Percentiles rank a stretch among this genome's conserved stretches.
These are phyloP conservation scores for Clitoria ternatea DNA, from an alignment of 306 rosid genomes.

Conservation along the genomic window DNA sequence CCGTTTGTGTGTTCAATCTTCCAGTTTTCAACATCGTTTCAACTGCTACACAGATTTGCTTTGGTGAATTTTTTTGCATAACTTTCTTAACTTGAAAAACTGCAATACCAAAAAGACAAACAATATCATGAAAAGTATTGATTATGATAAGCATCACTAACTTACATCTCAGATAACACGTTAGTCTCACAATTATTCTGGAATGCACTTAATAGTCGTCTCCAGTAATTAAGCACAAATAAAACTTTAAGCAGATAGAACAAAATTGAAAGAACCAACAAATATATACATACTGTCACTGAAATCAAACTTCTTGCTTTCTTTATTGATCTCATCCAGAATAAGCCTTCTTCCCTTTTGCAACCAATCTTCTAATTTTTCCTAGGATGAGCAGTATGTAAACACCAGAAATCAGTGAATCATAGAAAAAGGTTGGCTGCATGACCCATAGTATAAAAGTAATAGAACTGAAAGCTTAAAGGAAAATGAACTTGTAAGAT, in stretches of 20 bases:
- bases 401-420: neutral
- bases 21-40: slow-evolving; percentile 86
- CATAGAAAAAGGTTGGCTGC: neutral
- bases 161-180: neutral
- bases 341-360: slow-evolving; percentile 50
- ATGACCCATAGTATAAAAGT: neutral
- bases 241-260: neutral
- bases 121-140: slow-evolving; percentile 3
- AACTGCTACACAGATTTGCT: slow-evolving; percentile 43
- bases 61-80: slow-evolving; percentile 56
- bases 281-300: slow-evolving; percentile 49
- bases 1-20: slow-evolving; percentile 52
- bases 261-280: slow-evolving; percentile 1
- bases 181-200: neutral
- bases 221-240: neutral
- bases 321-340: slow-evolving; percentile 54
- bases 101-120: slow-evolving; percentile 32
- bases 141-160: neutral
- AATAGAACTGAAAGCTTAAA: neutral
- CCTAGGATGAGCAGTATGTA: slow-evolving; percentile 43
- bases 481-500: neutral
- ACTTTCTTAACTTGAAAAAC: slow-evolving; percentile 54
- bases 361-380: slow-evolving; percentile 91
- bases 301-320: slow-evolving; percentile 45
- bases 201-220: neutral